Evolutionary conservation across 495 filamentous ascomycete genomes (phyloP).

Genomic region (Podospora bellae-mahoneyi): DNA sequence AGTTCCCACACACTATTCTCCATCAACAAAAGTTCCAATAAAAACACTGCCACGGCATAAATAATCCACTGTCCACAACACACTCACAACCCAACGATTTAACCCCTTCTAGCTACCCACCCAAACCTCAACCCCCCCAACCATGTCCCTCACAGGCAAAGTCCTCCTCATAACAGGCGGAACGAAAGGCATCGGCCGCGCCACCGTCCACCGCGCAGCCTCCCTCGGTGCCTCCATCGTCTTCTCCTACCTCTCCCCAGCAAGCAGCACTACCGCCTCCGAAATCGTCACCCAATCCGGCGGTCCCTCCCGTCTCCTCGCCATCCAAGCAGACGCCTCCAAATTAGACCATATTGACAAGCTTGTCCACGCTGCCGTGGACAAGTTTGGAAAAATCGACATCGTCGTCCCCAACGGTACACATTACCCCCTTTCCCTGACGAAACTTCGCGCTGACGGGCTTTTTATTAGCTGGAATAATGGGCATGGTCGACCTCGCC

Average conservation of each 20-base stretch:
- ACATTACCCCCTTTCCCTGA: not conserved
- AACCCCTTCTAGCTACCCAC: no score
- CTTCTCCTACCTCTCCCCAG: slow-evolving; percentile 58
- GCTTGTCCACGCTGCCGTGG: slow-evolving; percentile 60
- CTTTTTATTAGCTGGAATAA: slow-evolving; percentile 43
- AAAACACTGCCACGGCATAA: not conserved
- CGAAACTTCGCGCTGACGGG: no score
- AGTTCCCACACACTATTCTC: not conserved
- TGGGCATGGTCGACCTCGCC: slow-evolving; percentile 55
- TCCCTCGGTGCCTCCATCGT: slow-evolving; percentile 60
- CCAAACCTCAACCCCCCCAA: not conserved
- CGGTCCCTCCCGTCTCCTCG: slow-evolving; percentile 49
- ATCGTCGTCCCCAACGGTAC: slow-evolving; percentile 55
- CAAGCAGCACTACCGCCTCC: slow-evolving; percentile 50
- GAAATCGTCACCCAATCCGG: slow-evolving; percentile 54
- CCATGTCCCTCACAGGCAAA: slow-evolving; percentile 51
- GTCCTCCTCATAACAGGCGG: slow-evolving; percentile 63
- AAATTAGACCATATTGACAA: slow-evolving; percentile 55
- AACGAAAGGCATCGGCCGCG: slow-evolving; percentile 64
- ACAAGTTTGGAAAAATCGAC: slow-evolving; percentile 64
- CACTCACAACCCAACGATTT: not conserved
- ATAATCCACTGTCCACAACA: not conserved
- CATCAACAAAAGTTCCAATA: not conserved
- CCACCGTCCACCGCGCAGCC: slow-evolving; percentile 53
- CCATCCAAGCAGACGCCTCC: slow-evolving; percentile 62